Conservation (phyloP, 2,329 filamentous ascomycete genomes). For the Penicillium sumatraense region DNA sequence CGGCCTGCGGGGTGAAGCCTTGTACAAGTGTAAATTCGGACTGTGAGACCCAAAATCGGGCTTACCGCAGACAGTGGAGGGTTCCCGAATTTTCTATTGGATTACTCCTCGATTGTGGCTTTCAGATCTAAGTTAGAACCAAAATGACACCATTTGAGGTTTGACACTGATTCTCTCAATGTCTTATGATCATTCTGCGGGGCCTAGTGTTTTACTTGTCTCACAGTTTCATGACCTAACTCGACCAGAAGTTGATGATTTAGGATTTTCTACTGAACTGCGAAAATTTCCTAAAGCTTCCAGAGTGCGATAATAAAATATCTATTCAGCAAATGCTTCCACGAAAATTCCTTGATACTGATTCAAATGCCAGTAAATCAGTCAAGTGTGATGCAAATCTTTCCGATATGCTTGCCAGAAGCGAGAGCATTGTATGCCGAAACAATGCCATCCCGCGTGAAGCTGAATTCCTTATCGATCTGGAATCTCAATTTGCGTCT, state of each 20-base stretch:
- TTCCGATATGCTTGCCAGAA: conserved; percentile 39
- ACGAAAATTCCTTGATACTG: no score
- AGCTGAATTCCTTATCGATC: conserved; percentile 41
- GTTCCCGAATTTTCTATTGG: neutral
- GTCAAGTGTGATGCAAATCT: conserved; percentile 36
- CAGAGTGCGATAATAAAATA: no score
- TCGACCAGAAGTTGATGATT: no score
- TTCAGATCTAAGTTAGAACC: no score
- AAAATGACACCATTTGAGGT: no score
- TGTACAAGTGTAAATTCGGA: neutral
- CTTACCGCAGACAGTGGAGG: neutral
- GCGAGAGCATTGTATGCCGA: conserved; percentile 29
- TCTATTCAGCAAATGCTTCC: no score
- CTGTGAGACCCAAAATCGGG: neutral
- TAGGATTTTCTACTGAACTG: no score
- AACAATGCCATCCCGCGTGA: conserved; percentile 31
- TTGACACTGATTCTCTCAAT: no score
- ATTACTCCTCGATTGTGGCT: neutral
- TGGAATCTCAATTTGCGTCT: conserved; percentile 2
- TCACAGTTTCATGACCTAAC: no score
- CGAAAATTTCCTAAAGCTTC: no score
- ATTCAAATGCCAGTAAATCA: neutral
- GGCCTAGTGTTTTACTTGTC: no score
- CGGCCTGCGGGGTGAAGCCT: neutral
- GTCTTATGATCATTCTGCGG: no score